phyloP scores from a whole-genome alignment of 2,329 filamentous ascomycete species.

The Trichoderma koningii region DNA sequence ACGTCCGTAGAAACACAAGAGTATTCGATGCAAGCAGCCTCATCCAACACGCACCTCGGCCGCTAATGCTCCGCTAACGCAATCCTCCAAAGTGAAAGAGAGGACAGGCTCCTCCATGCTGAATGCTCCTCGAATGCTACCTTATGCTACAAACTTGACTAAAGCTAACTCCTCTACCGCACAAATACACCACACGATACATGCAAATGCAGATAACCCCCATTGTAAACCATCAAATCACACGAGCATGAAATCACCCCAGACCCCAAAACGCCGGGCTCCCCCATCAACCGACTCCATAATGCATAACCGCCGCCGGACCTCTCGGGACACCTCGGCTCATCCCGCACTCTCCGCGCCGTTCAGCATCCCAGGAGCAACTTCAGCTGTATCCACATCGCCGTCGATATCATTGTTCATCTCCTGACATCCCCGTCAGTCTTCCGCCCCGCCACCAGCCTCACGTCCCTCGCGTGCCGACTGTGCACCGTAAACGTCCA shows the following conservation, averaged over 20 bases:
- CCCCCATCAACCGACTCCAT: too few species aligned
- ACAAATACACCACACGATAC: not conserved
- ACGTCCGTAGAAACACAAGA: not conserved
- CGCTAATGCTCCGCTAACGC: not conserved
- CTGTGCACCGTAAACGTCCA: slow-evolving; percentile 33
- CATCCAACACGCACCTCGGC: not conserved
- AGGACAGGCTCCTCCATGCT: too few species aligned
- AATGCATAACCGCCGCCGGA: not conserved
- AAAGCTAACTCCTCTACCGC: not conserved
- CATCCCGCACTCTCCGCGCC: too few species aligned
- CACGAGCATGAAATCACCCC: not conserved
- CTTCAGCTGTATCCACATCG: slow-evolving; percentile 3
- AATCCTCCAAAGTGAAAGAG: too few species aligned
- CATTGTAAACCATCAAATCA: not conserved
- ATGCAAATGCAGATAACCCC: not conserved
- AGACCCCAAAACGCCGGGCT: not conserved
- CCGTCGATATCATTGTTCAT: too few species aligned
- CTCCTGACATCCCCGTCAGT: not conserved
- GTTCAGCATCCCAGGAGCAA: not conserved
- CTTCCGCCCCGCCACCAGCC: slow-evolving; percentile 15
- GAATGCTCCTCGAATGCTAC: not conserved
- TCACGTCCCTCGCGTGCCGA: slow-evolving; percentile 23
- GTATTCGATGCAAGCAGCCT: too few species aligned
- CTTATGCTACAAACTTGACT: not conserved
- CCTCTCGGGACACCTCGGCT: slow-evolving; percentile 13